These are phyloP conservation scores for Ustilago lituana DNA, from an alignment of 1,284 basidiomycete species.

Conservation along the genomic window DNA sequence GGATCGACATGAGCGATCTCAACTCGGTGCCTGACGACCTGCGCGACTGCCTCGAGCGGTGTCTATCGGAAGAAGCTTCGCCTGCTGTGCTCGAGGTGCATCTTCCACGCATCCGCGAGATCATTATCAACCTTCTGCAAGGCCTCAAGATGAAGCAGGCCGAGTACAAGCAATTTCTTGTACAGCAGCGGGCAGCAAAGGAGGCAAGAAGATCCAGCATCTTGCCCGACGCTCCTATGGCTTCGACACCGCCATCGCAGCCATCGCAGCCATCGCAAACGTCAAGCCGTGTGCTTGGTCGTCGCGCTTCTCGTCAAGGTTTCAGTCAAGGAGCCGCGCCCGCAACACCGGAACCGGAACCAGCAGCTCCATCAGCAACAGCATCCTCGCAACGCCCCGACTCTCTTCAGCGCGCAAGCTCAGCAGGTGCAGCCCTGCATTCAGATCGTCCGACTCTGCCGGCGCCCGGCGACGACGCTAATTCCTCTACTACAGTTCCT, in stretches of 20 bases:
- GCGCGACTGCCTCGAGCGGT: slow-evolving; percentile 85
- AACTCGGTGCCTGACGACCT: slow-evolving; percentile 88
- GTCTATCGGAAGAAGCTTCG: slow-evolving; percentile 88
- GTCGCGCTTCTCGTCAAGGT: slow-evolving; percentile 35
- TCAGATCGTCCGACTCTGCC: slow-evolving; percentile 10
- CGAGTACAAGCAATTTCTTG: slow-evolving; percentile 71
- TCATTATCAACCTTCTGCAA: slow-evolving; percentile 90
- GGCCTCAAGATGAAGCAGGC: slow-evolving; percentile 92
- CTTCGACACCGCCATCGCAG: slow-evolving; percentile 23
- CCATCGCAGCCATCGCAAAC: slow-evolving; percentile 11
- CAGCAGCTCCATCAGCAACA: neutral
- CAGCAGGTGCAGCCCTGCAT: slow-evolving; percentile 19
- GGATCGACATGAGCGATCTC: slow-evolving; percentile 93
- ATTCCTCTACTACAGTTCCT: slow-evolving; percentile 10
- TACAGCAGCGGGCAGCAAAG: slow-evolving; percentile 49
- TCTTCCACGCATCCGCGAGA: slow-evolving; percentile 87
- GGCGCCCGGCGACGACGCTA: slow-evolving; percentile 7
- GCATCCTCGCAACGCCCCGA: slow-evolving; percentile 13
- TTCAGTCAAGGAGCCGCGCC: slow-evolving; percentile 26
- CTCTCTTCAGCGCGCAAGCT: slow-evolving; percentile 38
- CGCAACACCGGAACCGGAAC: neutral
- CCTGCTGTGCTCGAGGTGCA: slow-evolving; percentile 86
- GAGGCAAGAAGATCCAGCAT: slow-evolving; percentile 28
- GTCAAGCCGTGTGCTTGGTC: slow-evolving; percentile 20
- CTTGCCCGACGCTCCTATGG: slow-evolving; percentile 3